Evolutionary conservation across 192 early-diverging fungal species (phyloP).

Genomic region (Umbelopsis sp.): DNA sequence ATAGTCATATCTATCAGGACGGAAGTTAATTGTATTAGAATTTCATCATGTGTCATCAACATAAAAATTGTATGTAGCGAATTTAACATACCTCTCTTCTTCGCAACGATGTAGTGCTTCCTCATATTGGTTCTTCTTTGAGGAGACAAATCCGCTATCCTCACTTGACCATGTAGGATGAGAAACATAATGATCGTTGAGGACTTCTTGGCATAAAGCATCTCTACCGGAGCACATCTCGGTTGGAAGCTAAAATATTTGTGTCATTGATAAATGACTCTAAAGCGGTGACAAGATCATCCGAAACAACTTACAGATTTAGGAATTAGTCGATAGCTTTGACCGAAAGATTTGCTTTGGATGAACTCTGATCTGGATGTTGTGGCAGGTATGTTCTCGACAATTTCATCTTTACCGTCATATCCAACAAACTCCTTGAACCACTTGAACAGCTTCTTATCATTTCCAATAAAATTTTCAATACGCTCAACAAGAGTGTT

Average conservation of each 20-base stretch:
- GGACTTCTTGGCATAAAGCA: conserved; percentile 85
- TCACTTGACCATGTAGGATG: conserved; percentile 93
- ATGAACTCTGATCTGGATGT: conserved; percentile 66
- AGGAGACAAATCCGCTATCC: conserved; percentile 85
- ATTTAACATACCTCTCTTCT: conserved; percentile 75
- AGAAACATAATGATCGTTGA: conserved; percentile 96
- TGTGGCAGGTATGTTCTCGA: conserved; percentile 65
- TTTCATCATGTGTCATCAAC: neutral
- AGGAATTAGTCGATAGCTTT: conserved; percentile 74
- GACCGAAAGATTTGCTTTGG: conserved; percentile 64
- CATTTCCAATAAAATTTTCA: conserved; percentile 79
- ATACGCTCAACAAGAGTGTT: conserved; percentile 84
- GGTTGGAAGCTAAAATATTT: conserved; percentile 44
- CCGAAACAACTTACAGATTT: conserved; percentile 50
- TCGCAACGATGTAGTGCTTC: conserved; percentile 96
- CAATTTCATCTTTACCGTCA: conserved; percentile 70
- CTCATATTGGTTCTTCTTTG: conserved; percentile 91
- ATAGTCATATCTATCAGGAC: conserved; percentile 74
- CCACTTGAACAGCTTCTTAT: conserved; percentile 90
- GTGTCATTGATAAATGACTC: neutral
- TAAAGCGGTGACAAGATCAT: neutral
- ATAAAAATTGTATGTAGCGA: neutral
- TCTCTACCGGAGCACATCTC: conserved; percentile 91
- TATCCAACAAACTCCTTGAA: conserved; percentile 89
- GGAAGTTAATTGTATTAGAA: neutral